Evolutionary conservation across 768 basidiomycete species (phyloP).

Genomic region (Kwoniella sp.): DNA sequence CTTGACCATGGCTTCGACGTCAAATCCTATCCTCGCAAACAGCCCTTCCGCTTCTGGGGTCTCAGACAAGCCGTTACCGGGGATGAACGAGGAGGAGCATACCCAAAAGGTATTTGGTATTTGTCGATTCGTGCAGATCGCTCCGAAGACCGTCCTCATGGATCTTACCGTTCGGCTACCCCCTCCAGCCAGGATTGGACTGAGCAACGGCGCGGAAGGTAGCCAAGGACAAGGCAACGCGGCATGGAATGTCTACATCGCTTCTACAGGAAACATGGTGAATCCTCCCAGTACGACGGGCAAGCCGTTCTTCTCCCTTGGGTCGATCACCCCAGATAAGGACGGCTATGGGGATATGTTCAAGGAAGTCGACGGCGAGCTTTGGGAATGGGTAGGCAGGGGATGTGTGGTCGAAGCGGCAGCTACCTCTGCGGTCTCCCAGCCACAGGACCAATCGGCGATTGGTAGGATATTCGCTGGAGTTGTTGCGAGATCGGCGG

Average conservation of each 20-base stretch:
- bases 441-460: slow-evolving; percentile 2
- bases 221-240: background rate
- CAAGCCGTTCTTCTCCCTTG: slow-evolving; percentile 26
- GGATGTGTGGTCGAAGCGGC: slow-evolving; percentile 45
- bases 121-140: slow-evolving; percentile 48
- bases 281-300: slow-evolving; percentile 45
- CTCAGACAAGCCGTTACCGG: slow-evolving; percentile 17
- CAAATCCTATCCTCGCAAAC: slow-evolving; percentile 26
- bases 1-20: slow-evolving; percentile 26
- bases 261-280: slow-evolving; percentile 43
- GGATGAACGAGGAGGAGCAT: slow-evolving; percentile 37
- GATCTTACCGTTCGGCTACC: slow-evolving; percentile 48
- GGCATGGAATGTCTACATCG: slow-evolving; percentile 44
- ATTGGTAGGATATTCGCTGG: slow-evolving; percentile 46
- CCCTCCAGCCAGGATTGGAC: slow-evolving; percentile 32
- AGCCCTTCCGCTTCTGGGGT: background rate
- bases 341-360: slow-evolving; percentile 49
- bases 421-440: background rate
- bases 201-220: background rate
- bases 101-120: slow-evolving; percentile 50
- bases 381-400: slow-evolving; percentile 49
- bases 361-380: slow-evolving; percentile 41
- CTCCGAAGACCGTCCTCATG: slow-evolving; percentile 41
- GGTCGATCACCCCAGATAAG: slow-evolving; percentile 34
- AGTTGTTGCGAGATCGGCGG: slow-evolving; percentile 46